These are phyloP conservation scores for Triticum aestivum DNA, from an alignment of 176 grass and related monocot genomes.

Conservation along the genomic window IWGSC_CS_RefSeq_v2.1 NC_057812.1:236157554-236158053, in stretches of 20 bases:
- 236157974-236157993: slow-evolving; percentile 95
- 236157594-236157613: slow-evolving; percentile 88
- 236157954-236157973: slow-evolving; percentile 96
- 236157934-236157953: slow-evolving; percentile 33
- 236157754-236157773: slow-evolving; percentile 78
- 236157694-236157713: slow-evolving; percentile 31
- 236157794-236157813: slow-evolving; percentile 94
- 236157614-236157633: slow-evolving; percentile 89
- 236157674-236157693: not conserved
- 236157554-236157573: slow-evolving; percentile 88
- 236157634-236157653: slow-evolving; percentile 54
- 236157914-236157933: slow-evolving; percentile 21
- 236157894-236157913: slow-evolving; percentile 15
- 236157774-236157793: slow-evolving; percentile 98
- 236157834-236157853: slow-evolving; percentile 61
- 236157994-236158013: slow-evolving; percentile 67
- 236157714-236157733: slow-evolving; percentile 86
- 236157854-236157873: slow-evolving; percentile 81
- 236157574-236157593: slow-evolving; percentile 67
- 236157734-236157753: slow-evolving; percentile 91
- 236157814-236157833: slow-evolving; percentile 73
- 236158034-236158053: slow-evolving; percentile 82
- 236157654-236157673: not conserved
- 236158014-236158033: slow-evolving; percentile 79
- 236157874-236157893: not conserved